Percentiles rank a stretch among this genome's conserved stretches.
phyloP scores from a whole-genome alignment of 1,284 basidiomycete genomes.

The Ustilago vetiveriae region DNA sequence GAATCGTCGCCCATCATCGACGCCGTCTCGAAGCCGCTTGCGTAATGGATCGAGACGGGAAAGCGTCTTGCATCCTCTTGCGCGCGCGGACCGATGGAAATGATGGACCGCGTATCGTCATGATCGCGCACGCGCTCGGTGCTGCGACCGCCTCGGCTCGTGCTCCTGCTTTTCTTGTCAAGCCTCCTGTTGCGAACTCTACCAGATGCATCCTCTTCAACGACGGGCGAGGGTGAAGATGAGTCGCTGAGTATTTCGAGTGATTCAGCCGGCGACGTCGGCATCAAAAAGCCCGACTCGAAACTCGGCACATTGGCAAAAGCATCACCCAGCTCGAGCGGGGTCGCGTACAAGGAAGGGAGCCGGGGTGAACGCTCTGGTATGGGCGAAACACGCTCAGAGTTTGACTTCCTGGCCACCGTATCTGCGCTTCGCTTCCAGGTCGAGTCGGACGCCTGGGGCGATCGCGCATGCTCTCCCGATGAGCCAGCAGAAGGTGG shows the following conservation, averaged over 20 bases:
- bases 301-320: background rate
- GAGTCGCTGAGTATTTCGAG: slow-evolving; percentile 31
- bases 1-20: slow-evolving; percentile 48
- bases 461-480: background rate
- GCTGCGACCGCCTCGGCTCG: background rate
- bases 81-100: slow-evolving; percentile 41
- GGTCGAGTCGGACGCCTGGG: background rate
- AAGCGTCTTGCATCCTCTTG: slow-evolving; percentile 50
- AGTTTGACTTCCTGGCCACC: background rate
- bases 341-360: slow-evolving; percentile 10
- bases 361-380: slow-evolving; percentile 2
- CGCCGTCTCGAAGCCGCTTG: slow-evolving; percentile 51
- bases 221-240: no score
- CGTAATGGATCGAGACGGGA: slow-evolving; percentile 60
- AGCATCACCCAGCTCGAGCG: slow-evolving; percentile 14
- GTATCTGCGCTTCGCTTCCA: background rate
- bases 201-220: no score
- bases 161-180: background rate
- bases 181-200: background rate
- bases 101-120: slow-evolving; percentile 26
- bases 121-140: slow-evolving; percentile 4
- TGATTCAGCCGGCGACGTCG: slow-evolving; percentile 15
- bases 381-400: background rate
- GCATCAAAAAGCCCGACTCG: background rate
- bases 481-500: background rate